Conservation (phyloP, 1,284 basidiomycete genomes). For the Trichosporon ovoides region DNA sequence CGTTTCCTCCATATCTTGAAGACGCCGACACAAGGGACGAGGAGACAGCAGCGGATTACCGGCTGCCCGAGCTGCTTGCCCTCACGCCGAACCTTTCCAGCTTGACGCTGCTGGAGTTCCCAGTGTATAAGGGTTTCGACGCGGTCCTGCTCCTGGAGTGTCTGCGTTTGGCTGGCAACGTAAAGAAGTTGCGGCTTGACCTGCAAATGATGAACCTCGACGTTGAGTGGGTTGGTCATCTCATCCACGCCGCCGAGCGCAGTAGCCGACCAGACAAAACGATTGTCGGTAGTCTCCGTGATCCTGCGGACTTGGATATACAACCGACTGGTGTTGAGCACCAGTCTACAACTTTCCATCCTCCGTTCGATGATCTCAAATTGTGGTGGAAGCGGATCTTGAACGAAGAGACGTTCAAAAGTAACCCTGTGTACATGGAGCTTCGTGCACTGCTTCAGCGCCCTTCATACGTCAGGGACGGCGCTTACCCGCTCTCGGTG, state of each 20-base stretch:
- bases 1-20: not conserved
- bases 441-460: too few species aligned
- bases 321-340: not conserved
- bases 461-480: too few species aligned
- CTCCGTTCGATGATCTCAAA: not conserved
- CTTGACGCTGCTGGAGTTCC: not conserved
- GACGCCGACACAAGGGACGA: not conserved
- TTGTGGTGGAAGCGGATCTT: not conserved
- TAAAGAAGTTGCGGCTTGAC: not conserved
- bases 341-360: not conserved
- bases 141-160: not conserved
- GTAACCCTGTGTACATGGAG: too few species aligned
- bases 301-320: not conserved
- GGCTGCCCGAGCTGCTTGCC: not conserved
- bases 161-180: not conserved
- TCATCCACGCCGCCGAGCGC: not conserved
- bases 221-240: not conserved
- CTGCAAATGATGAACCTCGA: constrained; percentile 1
- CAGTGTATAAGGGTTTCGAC: not conserved
- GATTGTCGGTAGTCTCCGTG: not conserved
- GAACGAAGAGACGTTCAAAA: not conserved
- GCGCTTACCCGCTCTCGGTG: not conserved
- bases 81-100: not conserved
- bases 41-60: not conserved
- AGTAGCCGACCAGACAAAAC: not conserved